Evolutionary conservation across 2,329 filamentous ascomycete species (phyloP).

Genomic region (Meredithiella fracta): DNA sequence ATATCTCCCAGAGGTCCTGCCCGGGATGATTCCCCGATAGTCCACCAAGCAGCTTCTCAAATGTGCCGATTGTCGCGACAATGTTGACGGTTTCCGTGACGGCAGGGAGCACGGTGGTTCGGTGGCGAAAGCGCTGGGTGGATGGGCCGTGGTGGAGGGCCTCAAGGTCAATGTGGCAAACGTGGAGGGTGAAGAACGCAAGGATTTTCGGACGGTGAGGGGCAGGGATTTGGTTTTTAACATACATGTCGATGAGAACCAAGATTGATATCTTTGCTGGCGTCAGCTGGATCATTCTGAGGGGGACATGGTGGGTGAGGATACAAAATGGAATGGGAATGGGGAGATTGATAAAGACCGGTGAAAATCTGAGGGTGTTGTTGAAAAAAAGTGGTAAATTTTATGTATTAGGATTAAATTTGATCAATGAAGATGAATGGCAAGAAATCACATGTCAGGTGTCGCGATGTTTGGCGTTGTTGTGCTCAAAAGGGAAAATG

Average conservation of each 20-base stretch:
- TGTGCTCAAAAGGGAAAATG: background rate
- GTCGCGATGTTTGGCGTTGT: background rate
- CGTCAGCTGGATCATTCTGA: constrained; percentile 71
- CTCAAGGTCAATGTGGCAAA: constrained; percentile 32
- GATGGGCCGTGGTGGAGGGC: constrained; percentile 17
- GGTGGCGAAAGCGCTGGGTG: constrained; percentile 13
- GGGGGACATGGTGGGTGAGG: background rate
- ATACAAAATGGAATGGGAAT: too few species aligned
- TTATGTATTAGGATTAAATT: background rate
- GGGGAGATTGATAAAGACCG: too few species aligned
- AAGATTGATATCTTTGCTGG: constrained; percentile 75
- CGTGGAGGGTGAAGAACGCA: constrained; percentile 59
- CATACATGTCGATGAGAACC: constrained; percentile 66
- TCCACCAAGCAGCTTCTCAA: constrained; percentile 39
- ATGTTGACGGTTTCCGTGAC: constrained; percentile 35
- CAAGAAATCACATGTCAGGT: background rate
- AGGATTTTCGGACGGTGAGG: constrained; percentile 58
- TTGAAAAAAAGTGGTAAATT: background rate
- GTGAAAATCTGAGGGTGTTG: too few species aligned
- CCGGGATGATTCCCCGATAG: constrained; percentile 46
- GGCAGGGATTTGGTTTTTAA: constrained; percentile 50
- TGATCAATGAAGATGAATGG: background rate
- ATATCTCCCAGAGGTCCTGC: constrained; percentile 71
- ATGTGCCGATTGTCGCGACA: constrained; percentile 38
- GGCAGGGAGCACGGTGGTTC: constrained; percentile 24